Base-by-base conservation (phyloP, 129 eudicot species). In the Flaveria brownii region DNA sequence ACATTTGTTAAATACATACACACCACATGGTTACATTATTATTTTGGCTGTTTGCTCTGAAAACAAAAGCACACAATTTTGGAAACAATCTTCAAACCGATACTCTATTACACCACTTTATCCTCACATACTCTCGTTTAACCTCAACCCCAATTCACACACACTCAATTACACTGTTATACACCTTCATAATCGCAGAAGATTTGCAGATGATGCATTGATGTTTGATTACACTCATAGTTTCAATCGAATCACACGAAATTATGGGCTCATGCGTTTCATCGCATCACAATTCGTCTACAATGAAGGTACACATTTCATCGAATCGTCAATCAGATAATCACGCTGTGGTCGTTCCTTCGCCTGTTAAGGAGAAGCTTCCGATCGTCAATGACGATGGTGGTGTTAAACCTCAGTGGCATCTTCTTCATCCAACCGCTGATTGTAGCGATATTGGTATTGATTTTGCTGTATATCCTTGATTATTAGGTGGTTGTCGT, bases 181-280 rank as follows among this genome's bases (percentile, higher is more conserved):
- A 50, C 33, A 55, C 25, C 62, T 7, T 56, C 62, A 56, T 52
- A 60, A 60, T 74, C 20, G 23, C 47, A 74, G 16, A 64, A 74
- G 5, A 45, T 46, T 9, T 47, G 22, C 41, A 79, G 50, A 65
- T 6, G 18, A 72, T 79, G 41, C 7, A 36, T 36, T 36, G 65
- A 72, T 72, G 17, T 52, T 50, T 63, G 67, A 64, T 49, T 79
- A 63, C 64, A 79, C 71, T 20, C 18, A 26, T 54, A 62, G 76
- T 71, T 47, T 50, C 42, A 39, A 41, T 77, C 12, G 51, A 39
- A 2, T 76, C 42, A 51, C 9, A 20, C 39, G 1, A 60, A 60
- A 56, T 11, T 25, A 79, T 79, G 83, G 83, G 83, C 22, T 47
- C 78, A 5, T 79, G 83, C 47, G 67, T 64, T 79, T 79, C 83